Evolutionary conservation across 164 flowering plant genomes (phyloP).

Genomic region (Liriodendron chinense): DNA sequence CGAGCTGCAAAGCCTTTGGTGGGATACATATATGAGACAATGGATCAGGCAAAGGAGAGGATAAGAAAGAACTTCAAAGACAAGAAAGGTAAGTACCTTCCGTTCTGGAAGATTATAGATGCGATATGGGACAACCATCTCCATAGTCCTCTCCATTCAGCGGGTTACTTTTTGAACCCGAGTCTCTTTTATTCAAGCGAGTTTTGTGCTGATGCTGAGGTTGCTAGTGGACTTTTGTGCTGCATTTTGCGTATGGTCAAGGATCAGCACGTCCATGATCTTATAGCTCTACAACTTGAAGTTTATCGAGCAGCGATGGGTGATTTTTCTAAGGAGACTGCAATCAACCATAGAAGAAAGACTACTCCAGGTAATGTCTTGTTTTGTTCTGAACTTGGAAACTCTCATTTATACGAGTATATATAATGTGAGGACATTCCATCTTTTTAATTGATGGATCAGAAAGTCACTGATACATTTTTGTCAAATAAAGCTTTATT

Average conservation of each 20-base stretch:
- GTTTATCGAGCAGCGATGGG: constrained; percentile 35
- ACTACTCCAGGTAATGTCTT: constrained; percentile 42
- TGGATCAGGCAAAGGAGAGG: constrained; percentile 66
- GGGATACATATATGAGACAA: constrained; percentile 64
- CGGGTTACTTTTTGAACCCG: constrained; percentile 68
- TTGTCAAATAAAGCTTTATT: no score
- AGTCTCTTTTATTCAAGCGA: constrained; percentile 40
- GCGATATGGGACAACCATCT: constrained; percentile 57
- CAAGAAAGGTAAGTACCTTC: constrained; percentile 30
- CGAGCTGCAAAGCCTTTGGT: constrained; percentile 31
- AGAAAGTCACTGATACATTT: no score
- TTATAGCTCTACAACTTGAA: constrained; percentile 39
- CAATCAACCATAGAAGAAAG: constrained; percentile 22
- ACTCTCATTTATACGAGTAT: background rate
- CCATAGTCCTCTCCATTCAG: constrained; percentile 66
- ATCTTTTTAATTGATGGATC: background rate
- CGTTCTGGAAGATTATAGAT: constrained; percentile 57
- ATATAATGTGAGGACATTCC: background rate
- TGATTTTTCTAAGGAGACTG: constrained; percentile 31
- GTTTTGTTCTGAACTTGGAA: background rate
- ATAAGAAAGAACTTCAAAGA: constrained; percentile 35
- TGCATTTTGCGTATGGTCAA: constrained; percentile 41
- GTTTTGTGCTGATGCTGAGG: constrained; percentile 50
- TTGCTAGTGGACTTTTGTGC: constrained; percentile 42
- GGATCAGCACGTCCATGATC: constrained; percentile 29